These are phyloP conservation scores for Pseudocercospora fijiensis DNA, from an alignment of 2,329 filamentous ascomycete species.

Conservation along the genomic window DNA sequence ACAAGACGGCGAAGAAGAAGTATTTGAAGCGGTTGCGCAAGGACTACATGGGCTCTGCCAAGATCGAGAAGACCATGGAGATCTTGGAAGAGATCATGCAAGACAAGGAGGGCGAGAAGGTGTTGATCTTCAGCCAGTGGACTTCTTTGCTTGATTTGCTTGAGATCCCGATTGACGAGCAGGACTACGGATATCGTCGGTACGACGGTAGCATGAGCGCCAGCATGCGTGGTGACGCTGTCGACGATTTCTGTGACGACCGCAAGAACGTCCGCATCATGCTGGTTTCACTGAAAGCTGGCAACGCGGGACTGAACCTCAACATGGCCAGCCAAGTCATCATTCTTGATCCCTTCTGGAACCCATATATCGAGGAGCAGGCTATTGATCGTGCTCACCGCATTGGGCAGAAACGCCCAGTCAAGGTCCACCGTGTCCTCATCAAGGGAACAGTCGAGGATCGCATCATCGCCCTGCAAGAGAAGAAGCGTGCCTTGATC, in stretches of 20 bases:
- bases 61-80: conserved; percentile 68
- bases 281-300: conserved; percentile 75
- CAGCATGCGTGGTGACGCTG: conserved; percentile 63
- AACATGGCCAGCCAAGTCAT: conserved; percentile 81
- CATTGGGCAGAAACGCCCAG: conserved; percentile 73
- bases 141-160: conserved; percentile 75
- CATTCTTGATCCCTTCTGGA: conserved; percentile 92
- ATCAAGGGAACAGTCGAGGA: conserved; percentile 81
- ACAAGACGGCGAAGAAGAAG: conserved; percentile 61
- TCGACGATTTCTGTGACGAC: conserved; percentile 65
- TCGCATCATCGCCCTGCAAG: conserved; percentile 75
- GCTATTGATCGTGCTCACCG: conserved; percentile 87
- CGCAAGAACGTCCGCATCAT: conserved; percentile 62
- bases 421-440: conserved; percentile 77
- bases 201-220: conserved; percentile 77
- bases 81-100: conserved; percentile 56
- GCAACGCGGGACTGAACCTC: conserved; percentile 83
- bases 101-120: conserved; percentile 64
- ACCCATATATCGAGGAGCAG: conserved; percentile 88
- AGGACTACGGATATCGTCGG: conserved; percentile 60
- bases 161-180: conserved; percentile 66
- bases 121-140: conserved; percentile 79
- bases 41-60: conserved; percentile 71
- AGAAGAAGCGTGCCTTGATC: conserved; percentile 74
- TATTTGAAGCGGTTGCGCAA: conserved; percentile 69